Conservation (phyloP, 208 protist species). For the Lotmaria passim region DNA sequence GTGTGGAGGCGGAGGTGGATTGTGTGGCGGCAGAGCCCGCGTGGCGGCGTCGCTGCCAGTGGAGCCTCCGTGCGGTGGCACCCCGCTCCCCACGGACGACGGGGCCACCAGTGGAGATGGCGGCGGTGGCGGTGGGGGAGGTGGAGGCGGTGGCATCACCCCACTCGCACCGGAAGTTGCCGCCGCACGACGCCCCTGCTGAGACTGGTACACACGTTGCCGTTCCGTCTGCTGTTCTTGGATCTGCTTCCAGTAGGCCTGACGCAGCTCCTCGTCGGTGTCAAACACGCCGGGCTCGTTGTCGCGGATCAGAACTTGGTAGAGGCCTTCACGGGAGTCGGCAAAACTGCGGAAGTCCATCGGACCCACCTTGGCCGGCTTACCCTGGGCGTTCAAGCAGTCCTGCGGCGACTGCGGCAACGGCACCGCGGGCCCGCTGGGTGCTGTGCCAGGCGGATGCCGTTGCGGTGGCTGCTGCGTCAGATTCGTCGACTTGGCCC, state of each 20-base stretch:
- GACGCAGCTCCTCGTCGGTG: conserved; percentile 65
- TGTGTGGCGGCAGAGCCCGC: not conserved
- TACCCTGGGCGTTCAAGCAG: conserved; percentile 25
- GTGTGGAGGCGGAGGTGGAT: conserved; percentile 1
- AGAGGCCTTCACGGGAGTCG: conserved; percentile 72
- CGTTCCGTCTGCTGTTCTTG: conserved; percentile 35
- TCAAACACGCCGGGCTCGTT: conserved; percentile 71
- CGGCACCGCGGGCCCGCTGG: not conserved
- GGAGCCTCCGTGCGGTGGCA: not conserved
- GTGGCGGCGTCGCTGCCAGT: conserved; percentile 1
- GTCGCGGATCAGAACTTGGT: conserved; percentile 61
- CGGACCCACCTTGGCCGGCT: conserved; percentile 13
- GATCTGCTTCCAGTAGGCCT: conserved; percentile 59
- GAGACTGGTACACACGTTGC: conserved; percentile 20
- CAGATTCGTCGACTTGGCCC: not conserved
- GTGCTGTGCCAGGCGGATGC: not conserved
- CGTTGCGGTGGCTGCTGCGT: not conserved
- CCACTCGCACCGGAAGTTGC: not conserved
- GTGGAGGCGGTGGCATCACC: conserved; percentile 12
- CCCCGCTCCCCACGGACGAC: not conserved
- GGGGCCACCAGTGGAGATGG: not conserved
- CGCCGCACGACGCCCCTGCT: conserved; percentile 4
- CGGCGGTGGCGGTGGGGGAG: conserved; percentile 3
- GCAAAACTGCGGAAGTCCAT: conserved; percentile 52
- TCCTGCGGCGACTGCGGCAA: conserved; percentile 21